Base-by-base conservation (phyloP, 176 grass and related monocot genomes). In the Musa schizocarpa region DNA sequence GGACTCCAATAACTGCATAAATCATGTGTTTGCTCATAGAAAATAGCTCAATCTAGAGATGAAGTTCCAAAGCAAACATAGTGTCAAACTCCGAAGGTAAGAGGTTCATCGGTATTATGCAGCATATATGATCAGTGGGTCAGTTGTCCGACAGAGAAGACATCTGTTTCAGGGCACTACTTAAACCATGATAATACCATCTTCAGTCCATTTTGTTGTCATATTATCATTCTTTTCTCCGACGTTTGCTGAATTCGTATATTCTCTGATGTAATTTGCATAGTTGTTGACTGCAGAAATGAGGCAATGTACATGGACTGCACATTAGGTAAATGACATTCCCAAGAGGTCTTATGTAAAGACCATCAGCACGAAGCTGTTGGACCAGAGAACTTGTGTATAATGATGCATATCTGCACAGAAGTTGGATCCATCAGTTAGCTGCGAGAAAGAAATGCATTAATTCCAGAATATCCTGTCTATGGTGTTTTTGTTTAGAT, bases 261-360 rank as follows among this genome's bases (percentile, higher is more conserved):
- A 93, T 78, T 77, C 86, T 89, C 22, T 59, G 26, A 69, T 87
- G 86, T 17, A 98, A 80, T 74, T 87, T 91, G 62, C 27, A 26
- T 73, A 98, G 90, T 67, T 93, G 90, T 74, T 81, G 68, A 13
- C 81, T 82, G 69, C 94, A 98, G 53, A 75, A 77, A 76, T 89
- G 85, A 71, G 12, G 69, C 52, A 84, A 63, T 73, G 94, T 89
- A 71, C 94, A 98, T 2, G 94, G 94, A 11, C 94, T 88, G 51
- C 88, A 98, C 90, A 98, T 93, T 20, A 98, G 84, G 77, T 93
- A 98, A 83, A 98, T 89, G 65, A 98, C 86, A 64, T 93, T 98
- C 29, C 90, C 95, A 80, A 98, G 76, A 73, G 95, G 86, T 69
- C 90, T 87, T 63, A 84, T 63, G 34, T 87, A 98, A 53, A 98